phyloP scores from a whole-genome alignment of 495 filamentous ascomycete genomes.

The Aspergillus saccharolyticus region DNA sequence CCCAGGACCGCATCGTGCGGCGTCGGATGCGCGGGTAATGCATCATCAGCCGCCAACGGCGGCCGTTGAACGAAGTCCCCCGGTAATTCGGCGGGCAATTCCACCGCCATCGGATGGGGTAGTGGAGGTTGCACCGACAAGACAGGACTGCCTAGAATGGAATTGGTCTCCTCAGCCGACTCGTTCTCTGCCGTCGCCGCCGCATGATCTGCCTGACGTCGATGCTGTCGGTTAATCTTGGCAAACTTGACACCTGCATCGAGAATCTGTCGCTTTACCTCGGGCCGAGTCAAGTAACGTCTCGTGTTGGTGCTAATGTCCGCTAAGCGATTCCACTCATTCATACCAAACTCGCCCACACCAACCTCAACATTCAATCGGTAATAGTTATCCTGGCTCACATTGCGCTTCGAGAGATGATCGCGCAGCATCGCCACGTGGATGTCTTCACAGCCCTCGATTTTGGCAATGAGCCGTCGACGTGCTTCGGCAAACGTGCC shows the following conservation, averaged over 20 bases:
- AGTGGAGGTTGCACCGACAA: slow-evolving; percentile 36
- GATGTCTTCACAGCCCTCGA: slow-evolving; percentile 90
- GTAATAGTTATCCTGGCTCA: slow-evolving; percentile 89
- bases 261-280: slow-evolving; percentile 69
- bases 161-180: slow-evolving; percentile 12
- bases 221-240: slow-evolving; percentile 69
- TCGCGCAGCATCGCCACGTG: slow-evolving; percentile 79
- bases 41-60: slow-evolving; percentile 29
- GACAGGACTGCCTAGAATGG: slow-evolving; percentile 15
- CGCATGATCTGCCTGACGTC: slow-evolving; percentile 35
- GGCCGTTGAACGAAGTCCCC: slow-evolving; percentile 30
- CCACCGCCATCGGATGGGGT: slow-evolving; percentile 48
- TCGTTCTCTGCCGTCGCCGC: slow-evolving; percentile 27
- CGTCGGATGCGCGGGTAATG: slow-evolving; percentile 31
- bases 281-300: slow-evolving; percentile 68
- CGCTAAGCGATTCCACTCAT: slow-evolving; percentile 88
- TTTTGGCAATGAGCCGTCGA: slow-evolving; percentile 75
- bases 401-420: slow-evolving; percentile 67
- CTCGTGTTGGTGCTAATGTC: slow-evolving; percentile 91
- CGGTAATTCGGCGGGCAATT: slow-evolving; percentile 57
- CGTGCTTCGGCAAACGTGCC: slow-evolving; percentile 88
- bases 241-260: slow-evolving; percentile 76
- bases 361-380: slow-evolving; percentile 96
- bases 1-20: slow-evolving; percentile 25
- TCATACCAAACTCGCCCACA: slow-evolving; percentile 97